A percentile compares a stretch with the other conserved stretches of the same genome.
These are phyloP conservation scores for Podospora sp. DNA, from an alignment of 495 filamentous ascomycete species.

Conservation along the genomic window DNA sequence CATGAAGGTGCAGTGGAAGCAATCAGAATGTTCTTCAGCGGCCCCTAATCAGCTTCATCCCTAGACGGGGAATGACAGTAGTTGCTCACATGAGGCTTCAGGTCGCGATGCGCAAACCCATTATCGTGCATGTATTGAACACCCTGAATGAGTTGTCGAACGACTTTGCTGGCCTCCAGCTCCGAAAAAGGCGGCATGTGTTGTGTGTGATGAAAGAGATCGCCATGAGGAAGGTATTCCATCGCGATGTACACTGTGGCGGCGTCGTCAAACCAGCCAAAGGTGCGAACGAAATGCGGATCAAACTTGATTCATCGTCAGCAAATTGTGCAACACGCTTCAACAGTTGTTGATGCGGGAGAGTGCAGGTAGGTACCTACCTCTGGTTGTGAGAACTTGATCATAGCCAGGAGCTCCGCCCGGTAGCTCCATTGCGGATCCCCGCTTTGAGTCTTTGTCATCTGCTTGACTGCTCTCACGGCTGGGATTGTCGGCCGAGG, in stretches of 20 bases:
- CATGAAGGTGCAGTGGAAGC: slow-evolving; percentile 25
- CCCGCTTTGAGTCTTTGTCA: background rate
- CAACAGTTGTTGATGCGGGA: background rate
- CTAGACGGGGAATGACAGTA: background rate
- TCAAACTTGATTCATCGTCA: slow-evolving; percentile 21
- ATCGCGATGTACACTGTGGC: slow-evolving; percentile 40
- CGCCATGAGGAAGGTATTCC: slow-evolving; percentile 40
- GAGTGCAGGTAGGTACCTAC: too few relatives aligned
- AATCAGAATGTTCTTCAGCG: slow-evolving; percentile 26
- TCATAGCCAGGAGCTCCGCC: slow-evolving; percentile 19
- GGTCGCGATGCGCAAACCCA: slow-evolving; percentile 51
- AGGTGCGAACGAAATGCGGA: slow-evolving; percentile 35
- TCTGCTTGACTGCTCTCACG: slow-evolving; percentile 18
- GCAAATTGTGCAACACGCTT: background rate
- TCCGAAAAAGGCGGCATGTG: slow-evolving; percentile 27
- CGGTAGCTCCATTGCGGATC: slow-evolving; percentile 6
- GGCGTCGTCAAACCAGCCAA: slow-evolving; percentile 44
- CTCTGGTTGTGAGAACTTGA: slow-evolving; percentile 22
- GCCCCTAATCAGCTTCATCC: background rate
- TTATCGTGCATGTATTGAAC: slow-evolving; percentile 51
- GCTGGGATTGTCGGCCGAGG: too few relatives aligned
- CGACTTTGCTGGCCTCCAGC: slow-evolving; percentile 38
- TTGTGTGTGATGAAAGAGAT: slow-evolving; percentile 28
- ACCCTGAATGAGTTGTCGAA: slow-evolving; percentile 47
- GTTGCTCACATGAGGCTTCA: slow-evolving; percentile 47